Evolutionary conservation across 2,329 filamentous ascomycete genomes (phyloP).

Genomic region (Curvularia sp.): DNA sequence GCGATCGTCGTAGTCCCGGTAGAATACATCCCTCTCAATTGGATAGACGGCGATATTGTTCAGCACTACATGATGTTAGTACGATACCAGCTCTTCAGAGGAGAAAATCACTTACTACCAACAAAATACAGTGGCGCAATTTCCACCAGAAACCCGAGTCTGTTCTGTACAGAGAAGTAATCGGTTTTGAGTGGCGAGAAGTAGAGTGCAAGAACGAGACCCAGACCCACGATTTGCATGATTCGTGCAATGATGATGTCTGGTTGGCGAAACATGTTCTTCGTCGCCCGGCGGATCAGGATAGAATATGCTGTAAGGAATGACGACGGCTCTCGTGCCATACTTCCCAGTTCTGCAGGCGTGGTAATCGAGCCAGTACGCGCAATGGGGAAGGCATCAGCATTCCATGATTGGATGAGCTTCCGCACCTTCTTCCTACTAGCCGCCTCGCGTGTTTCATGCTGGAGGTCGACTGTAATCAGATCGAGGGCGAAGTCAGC

Average conservation of each 20-base stretch:
- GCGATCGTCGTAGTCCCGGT: constrained; percentile 76
- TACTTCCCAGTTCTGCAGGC: constrained; percentile 74
- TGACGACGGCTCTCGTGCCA: constrained; percentile 68
- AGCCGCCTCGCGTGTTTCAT: constrained; percentile 66
- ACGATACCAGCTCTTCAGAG: background rate
- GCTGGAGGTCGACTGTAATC: constrained; percentile 77
- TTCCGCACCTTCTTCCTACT: constrained; percentile 68
- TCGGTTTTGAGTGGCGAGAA: constrained; percentile 74
- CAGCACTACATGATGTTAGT: constrained; percentile 59
- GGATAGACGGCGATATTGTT: constrained; percentile 81
- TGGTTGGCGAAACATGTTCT: constrained; percentile 62
- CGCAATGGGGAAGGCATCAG: constrained; percentile 35
- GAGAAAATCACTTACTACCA: constrained; percentile 56
- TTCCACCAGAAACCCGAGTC: constrained; percentile 76
- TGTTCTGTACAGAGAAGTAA: constrained; percentile 74
- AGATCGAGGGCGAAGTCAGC: constrained; percentile 80
- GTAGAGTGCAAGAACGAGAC: constrained; percentile 55
- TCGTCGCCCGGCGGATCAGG: constrained; percentile 69
- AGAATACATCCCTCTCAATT: constrained; percentile 75
- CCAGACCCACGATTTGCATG: constrained; percentile 51
- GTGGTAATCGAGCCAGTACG: constrained; percentile 60
- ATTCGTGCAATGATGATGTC: constrained; percentile 47
- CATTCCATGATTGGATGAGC: constrained; percentile 67
- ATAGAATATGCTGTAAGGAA: constrained; percentile 71
- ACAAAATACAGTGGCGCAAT: constrained; percentile 75